phyloP scores from a whole-genome alignment of 495 filamentous ascomycete species.

The Bathelium albidoporum region DNA sequence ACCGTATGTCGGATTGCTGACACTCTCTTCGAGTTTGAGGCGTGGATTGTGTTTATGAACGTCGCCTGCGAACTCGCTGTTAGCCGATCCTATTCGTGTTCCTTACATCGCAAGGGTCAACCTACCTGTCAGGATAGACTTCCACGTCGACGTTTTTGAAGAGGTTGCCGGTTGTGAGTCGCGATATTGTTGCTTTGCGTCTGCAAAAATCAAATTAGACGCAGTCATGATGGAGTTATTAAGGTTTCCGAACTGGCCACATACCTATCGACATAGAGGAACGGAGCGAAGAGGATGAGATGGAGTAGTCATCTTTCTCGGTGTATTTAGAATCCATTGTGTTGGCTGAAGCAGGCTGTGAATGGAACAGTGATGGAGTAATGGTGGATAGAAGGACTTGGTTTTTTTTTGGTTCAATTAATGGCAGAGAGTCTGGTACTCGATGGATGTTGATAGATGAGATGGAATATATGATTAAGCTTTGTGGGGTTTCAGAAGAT shows the following conservation, averaged over 20 bases:
- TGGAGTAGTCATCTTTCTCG: neutral
- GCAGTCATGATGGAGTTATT: neutral
- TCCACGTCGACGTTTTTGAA: conserved; percentile 10
- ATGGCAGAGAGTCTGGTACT: neutral
- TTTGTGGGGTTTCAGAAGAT: neutral
- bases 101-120: neutral
- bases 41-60: conserved; percentile 11
- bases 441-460: neutral
- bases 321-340: neutral
- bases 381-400: neutral
- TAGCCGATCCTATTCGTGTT: neutral
- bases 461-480: neutral
- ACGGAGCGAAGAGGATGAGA: neutral
- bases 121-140: conserved; percentile 11
- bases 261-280: neutral
- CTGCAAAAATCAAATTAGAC: neutral
- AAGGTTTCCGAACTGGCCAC: neutral
- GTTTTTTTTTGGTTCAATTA: neutral
- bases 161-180: neutral
- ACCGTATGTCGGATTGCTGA: neutral
- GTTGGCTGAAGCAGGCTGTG: neutral
- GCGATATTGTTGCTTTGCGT: neutral
- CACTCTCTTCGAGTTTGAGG: conserved; percentile 6
- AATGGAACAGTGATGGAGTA: neutral
- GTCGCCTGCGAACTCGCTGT: neutral